Conservation (phyloP, 1,139 yeast species). For the Candida smagusa region DNA sequence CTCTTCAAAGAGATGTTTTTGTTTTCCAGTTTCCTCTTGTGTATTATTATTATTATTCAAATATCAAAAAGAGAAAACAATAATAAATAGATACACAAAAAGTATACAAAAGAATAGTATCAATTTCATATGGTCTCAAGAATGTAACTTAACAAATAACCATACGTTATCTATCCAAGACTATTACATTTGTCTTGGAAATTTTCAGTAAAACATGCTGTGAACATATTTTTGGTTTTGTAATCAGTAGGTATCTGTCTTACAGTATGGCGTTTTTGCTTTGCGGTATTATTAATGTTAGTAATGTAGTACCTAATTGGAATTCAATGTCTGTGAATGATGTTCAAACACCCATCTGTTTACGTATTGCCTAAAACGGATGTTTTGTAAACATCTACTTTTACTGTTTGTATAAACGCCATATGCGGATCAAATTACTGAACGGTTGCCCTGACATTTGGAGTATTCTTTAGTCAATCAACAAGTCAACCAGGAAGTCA, state of each 20-base stretch:
- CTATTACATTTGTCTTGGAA: no score
- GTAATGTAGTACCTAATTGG: not conserved
- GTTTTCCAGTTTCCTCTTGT: conserved; percentile 11
- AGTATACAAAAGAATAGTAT: not conserved
- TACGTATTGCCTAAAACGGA: conserved; percentile 13
- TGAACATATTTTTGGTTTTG: no score
- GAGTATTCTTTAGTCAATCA: no score
- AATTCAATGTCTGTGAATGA: not conserved
- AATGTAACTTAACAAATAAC: no score
- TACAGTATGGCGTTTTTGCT: not conserved
- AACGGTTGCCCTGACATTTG: not conserved
- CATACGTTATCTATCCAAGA: no score
- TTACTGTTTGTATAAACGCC: conserved; percentile 1
- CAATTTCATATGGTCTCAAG: no score
- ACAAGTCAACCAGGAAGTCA: no score
- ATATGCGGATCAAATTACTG: not conserved
- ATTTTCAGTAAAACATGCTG: no score
- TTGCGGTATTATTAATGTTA: not conserved
- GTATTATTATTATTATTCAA: conserved; percentile 7
- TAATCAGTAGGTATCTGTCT: no score
- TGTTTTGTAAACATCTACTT: conserved; percentile 7
- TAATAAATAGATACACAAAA: conserved; percentile 4
- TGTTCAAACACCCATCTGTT: conserved; percentile 6
- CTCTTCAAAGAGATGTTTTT: conserved; percentile 8
- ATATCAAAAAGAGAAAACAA: conserved; percentile 8